phyloP scores from a whole-genome alignment of 345 rosid genomes.

The Chamaenerion angustifolium region DNA sequence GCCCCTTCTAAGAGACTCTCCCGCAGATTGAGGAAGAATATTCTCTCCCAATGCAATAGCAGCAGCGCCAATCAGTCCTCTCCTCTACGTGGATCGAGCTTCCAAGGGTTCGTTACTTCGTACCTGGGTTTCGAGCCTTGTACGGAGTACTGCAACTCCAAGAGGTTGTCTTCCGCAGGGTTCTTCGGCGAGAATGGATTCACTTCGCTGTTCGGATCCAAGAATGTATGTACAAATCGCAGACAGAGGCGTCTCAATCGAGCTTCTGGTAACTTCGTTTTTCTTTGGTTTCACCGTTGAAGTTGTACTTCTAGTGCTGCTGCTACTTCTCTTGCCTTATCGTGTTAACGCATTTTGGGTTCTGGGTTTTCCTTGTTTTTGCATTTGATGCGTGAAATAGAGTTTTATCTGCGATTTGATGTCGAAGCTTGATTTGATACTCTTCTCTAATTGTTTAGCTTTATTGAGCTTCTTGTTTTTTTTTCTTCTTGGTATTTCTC shows the following conservation, averaged over 20 bases:
- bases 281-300: background rate
- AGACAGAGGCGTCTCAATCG: conserved; percentile 8
- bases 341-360: background rate
- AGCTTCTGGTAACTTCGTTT: conserved; percentile 6
- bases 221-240: conserved; percentile 6
- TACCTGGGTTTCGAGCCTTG: conserved; percentile 33
- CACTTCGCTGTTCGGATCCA: conserved; percentile 13
- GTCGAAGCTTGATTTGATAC: background rate
- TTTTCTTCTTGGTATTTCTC: background rate
- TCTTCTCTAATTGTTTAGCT: background rate
- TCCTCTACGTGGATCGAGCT: conserved; percentile 16
- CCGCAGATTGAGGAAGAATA: conserved; percentile 11
- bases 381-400: background rate
- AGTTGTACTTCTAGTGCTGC: too few relatives aligned
- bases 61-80: conserved; percentile 1
- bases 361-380: conserved; percentile 1
- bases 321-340: background rate
- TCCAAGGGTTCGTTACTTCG: conserved; percentile 21
- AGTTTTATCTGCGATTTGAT: too few relatives aligned
- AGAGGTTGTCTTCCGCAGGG: conserved; percentile 11
- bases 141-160: conserved; percentile 19
- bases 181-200: conserved; percentile 7
- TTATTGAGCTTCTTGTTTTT: background rate
- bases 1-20: conserved; percentile 7
- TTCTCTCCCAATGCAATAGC: conserved; percentile 12